Evolutionary conservation across 331 rosid species (phyloP), one percentile per base, ranked within the genome.

Genomic region (Stylosanthes scabra): DNA sequence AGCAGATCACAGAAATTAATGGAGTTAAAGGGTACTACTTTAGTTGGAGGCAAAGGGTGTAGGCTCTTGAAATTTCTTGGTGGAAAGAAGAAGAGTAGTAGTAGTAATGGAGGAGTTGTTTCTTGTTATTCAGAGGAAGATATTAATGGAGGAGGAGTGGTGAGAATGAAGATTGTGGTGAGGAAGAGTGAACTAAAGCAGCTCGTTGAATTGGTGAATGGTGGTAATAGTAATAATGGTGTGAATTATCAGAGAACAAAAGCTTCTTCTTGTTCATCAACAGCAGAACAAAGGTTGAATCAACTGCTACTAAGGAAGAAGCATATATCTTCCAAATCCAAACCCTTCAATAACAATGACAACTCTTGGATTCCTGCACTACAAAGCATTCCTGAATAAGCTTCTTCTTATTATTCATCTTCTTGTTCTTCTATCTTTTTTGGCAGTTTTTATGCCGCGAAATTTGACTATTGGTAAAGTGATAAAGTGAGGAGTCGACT

Each of bases 341-440:
- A 75, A 54, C 11, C 27, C 10, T 47, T 66, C 20, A 81, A 56
- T 16, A 83, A 74, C 49, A 14, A 66, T 25, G 65, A 64, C 34
- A 52, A 67, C 42, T 78, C 68, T 4, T 90, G 93, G 96, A 77
- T 79, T 41, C 90, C 91, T 28, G 85, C 76, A 0, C 82, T 90
- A 14, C 91, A 81, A 59, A 84, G 85, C 87, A 88, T 90, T 77
- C 93, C 88, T 4, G 96, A 88, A 81, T 42, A 9, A 39, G 46
- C 46, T n/a, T n/a, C n/a, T n/a, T n/a, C n/a, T n/a, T n/a, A n/a
- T n/a, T n/a, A n/a, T n/a, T 42, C 12, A 2, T 44, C 11, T 9
- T 46, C 39, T 34, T 34, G 6, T 34, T 34, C 39, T 34, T 34
- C 1, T 34, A 20, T 20, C 25, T n/a, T n/a, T 20, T 20, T 20